A percentile compares a stretch with the other conserved stretches of the same genome.
phyloP scores from a whole-genome alignment of 805 yeast genomes.

The Yarrowia porcina region DNA sequence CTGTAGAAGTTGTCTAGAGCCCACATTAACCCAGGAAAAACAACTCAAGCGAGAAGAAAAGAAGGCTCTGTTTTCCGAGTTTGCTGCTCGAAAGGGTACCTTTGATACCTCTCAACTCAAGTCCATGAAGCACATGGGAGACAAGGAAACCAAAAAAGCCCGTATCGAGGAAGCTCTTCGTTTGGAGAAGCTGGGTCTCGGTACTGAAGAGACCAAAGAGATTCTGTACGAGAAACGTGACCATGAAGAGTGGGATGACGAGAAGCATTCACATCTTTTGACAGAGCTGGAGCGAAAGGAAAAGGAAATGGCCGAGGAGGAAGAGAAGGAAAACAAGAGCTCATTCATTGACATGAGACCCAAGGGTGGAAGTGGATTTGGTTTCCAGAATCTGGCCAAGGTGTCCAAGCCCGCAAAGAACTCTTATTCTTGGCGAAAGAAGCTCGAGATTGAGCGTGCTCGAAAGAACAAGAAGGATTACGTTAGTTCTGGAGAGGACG shows the following conservation, averaged over 20 bases:
- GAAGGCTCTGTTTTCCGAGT: constrained; percentile 52
- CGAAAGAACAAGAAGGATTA: constrained; percentile 34
- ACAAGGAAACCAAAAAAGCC: constrained; percentile 61
- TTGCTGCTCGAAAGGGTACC: constrained; percentile 45
- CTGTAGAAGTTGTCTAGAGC: too few species aligned
- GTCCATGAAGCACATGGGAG: constrained; percentile 76
- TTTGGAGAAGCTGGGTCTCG: constrained; percentile 69
- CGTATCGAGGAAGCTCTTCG: constrained; percentile 70
- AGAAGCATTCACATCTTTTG: constrained; percentile 26
- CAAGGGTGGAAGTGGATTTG: constrained; percentile 50
- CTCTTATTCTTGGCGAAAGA: constrained; percentile 72
- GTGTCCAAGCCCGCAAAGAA: constrained; percentile 41
- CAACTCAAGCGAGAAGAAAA: constrained; percentile 87
- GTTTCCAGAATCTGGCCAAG: constrained; percentile 39
- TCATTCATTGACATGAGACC: constrained; percentile 73
- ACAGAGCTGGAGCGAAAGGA: constrained; percentile 21
- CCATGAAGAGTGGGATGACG: constrained; percentile 58
- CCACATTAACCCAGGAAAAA: constrained; percentile 46
- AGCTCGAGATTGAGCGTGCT: constrained; percentile 45
- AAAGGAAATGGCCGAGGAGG: constrained; percentile 16
- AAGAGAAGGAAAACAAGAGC: constrained; percentile 35
- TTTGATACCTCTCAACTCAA: constrained; percentile 69
- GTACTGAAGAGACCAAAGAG: constrained; percentile 56
- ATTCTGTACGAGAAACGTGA: constrained; percentile 68
- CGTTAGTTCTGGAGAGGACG: constrained; percentile 27